phyloP scores from a whole-genome alignment of 176 grass and related monocot species.

The Bromus sterilis region DNA sequence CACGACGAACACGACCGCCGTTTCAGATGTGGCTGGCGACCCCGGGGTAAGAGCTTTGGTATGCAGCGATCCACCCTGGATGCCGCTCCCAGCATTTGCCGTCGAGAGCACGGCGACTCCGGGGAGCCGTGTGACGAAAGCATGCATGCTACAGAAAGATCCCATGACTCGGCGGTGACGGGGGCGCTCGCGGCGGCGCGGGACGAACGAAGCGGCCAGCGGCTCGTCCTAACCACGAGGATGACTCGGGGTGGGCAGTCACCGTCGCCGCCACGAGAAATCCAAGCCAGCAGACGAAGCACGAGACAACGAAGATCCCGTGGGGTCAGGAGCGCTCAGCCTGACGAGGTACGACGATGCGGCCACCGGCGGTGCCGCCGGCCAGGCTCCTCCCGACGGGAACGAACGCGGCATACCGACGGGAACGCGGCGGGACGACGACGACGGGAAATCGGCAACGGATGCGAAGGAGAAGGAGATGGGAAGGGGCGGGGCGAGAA shows the following conservation, averaged over 20 bases:
- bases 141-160: slow-evolving; percentile 48
- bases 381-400: too few species aligned
- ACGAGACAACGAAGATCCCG: slow-evolving; percentile 30
- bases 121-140: slow-evolving; percentile 34
- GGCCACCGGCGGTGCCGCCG: not conserved
- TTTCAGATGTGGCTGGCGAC: slow-evolving; percentile 8
- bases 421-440: slow-evolving; percentile 17
- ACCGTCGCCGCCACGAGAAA: not conserved
- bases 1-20: slow-evolving; percentile 13
- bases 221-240: not conserved
- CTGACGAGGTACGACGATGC: slow-evolving; percentile 5
- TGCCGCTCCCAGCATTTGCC: slow-evolving; percentile 16
- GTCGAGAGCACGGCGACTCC: slow-evolving; percentile 24
- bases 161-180: slow-evolving; percentile 14
- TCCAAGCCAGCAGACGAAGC: not conserved
- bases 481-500: not conserved
- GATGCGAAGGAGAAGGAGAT: slow-evolving; percentile 16
- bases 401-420: too few species aligned
- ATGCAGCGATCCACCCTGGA: slow-evolving; percentile 29
- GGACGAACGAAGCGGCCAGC: not conserved
- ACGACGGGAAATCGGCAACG: slow-evolving; percentile 22
- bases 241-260: not conserved
- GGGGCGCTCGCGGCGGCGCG: not conserved
- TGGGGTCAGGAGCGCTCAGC: not conserved
- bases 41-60: not conserved